Evolutionary conservation across 1,284 basidiomycete species (phyloP).

Genomic region (Athelia psychrophila): DNA sequence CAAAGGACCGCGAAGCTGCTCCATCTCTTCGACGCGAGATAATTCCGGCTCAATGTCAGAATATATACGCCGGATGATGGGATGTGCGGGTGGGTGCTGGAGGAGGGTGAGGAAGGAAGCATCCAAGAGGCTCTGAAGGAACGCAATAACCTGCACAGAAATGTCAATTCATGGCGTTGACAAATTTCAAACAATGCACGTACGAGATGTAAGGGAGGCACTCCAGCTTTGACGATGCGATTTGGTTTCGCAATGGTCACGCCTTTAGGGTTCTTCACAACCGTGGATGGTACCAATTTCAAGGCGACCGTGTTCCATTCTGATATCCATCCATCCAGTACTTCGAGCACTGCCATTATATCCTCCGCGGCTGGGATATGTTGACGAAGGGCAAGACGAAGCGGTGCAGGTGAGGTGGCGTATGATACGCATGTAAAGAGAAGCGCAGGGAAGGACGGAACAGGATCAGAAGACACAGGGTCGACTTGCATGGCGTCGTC

Average conservation of each 20-base stretch:
- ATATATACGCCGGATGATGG: conserved; percentile 44
- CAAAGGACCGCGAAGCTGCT: conserved; percentile 55
- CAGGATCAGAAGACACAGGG: conserved; percentile 17
- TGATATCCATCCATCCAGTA: conserved; percentile 55
- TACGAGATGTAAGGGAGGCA: conserved; percentile 3
- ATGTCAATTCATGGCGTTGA: neutral
- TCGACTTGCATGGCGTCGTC: conserved; percentile 61
- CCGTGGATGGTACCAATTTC: neutral
- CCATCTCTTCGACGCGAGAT: conserved; percentile 41
- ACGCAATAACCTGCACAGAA: conserved; percentile 44
- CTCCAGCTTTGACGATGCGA: no score
- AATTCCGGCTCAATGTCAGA: conserved; percentile 54
- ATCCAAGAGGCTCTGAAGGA: conserved; percentile 65
- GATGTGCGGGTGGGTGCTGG: conserved; percentile 54
- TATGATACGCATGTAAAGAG: conserved; percentile 51
- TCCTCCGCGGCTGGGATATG: conserved; percentile 53
- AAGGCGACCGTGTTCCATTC: conserved; percentile 25
- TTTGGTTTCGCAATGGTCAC: neutral
- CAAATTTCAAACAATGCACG: neutral
- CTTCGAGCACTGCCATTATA: conserved; percentile 44
- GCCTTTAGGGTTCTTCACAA: neutral
- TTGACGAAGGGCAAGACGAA: conserved; percentile 55
- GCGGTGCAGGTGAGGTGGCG: conserved; percentile 44
- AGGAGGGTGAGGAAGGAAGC: conserved; percentile 64
- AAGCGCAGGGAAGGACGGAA: conserved; percentile 46